phyloP scores from a whole-genome alignment of 2,329 filamentous ascomycete genomes.

The Penicillium janthinellum region DNA sequence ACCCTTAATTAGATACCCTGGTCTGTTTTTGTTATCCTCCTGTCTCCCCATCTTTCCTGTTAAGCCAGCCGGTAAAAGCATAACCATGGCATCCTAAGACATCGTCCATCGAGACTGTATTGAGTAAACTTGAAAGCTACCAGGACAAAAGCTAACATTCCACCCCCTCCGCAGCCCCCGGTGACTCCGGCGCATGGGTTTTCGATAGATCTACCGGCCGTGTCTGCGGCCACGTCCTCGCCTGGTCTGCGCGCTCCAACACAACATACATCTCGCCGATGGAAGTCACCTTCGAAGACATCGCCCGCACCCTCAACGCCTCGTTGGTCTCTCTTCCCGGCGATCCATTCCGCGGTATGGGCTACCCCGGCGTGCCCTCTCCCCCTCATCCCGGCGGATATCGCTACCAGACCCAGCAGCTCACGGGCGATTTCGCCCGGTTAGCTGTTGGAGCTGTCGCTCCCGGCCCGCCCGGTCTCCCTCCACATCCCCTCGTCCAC shows the following conservation, averaged over 20 bases:
- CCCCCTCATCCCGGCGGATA: conserved; percentile 15
- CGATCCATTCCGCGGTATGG: conserved; percentile 32
- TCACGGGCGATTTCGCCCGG: conserved; percentile 23
- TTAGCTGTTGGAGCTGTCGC: conserved; percentile 18
- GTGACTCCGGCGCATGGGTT: conserved; percentile 92
- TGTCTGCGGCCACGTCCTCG: conserved; percentile 86
- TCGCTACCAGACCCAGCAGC: conserved; percentile 22
- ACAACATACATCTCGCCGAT: conserved; percentile 94
- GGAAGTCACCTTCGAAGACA: conserved; percentile 85
- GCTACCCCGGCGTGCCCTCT: conserved; percentile 18
- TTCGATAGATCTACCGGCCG: conserved; percentile 76
- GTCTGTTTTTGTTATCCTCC: conserved; percentile 10
- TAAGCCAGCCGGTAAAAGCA: conserved; percentile 22
- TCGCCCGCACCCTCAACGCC: conserved; percentile 74
- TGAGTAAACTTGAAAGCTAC: conserved; percentile 15
- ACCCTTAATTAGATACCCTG: conserved; percentile 30
- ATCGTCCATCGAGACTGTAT: conserved; percentile 9
- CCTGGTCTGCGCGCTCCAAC: conserved; percentile 77
- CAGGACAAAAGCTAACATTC: conserved; percentile 19
- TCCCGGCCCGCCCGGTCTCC: conserved; percentile 12
- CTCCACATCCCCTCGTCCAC: conserved; percentile 10
- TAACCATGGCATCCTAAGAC: conserved; percentile 16
- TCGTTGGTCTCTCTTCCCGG: conserved; percentile 69
- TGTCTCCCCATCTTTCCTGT: conserved; percentile 8
- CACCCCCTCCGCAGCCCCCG: conserved; percentile 53